phyloP scores from a whole-genome alignment of 2,329 filamentous ascomycete genomes.

The Ophiostoma fasciatum region DNA sequence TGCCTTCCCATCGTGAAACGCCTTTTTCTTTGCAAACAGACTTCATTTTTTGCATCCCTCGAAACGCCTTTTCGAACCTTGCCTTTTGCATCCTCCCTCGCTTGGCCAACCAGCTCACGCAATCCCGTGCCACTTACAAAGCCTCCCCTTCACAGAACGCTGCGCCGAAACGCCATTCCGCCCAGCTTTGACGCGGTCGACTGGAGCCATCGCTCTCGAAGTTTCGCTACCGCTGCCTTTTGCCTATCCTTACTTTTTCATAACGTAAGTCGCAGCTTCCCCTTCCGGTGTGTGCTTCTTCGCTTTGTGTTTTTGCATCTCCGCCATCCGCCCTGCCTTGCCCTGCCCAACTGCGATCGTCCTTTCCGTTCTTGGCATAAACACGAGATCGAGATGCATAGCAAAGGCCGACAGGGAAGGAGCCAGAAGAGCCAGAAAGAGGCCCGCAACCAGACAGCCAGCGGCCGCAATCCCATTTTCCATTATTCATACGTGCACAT shows the following conservation, averaged over 20 bases:
- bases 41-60: too few relatives aligned
- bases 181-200: conserved; percentile 6
- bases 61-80: not conserved
- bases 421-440: too few relatives aligned
- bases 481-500: conserved; percentile 7
- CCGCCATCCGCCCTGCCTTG: not conserved
- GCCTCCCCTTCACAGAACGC: conserved; percentile 2
- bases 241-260: too few relatives aligned
- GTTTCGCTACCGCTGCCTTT: too few relatives aligned
- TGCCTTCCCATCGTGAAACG: not conserved
- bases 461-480: too few relatives aligned
- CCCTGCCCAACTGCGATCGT: conserved; percentile 3
- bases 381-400: not conserved
- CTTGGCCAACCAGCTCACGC: not conserved
- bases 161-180: conserved; percentile 8
- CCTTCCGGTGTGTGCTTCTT: not conserved
- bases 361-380: not conserved
- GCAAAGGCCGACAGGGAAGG: too few relatives aligned
- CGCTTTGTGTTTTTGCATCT: not conserved
- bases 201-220: too few relatives aligned
- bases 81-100: not conserved
- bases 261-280: conserved; percentile 6
- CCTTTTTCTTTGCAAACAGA: not conserved
- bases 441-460: not conserved
- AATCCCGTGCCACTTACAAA: not conserved